Evolutionary conservation across 176 grass and related monocot species (phyloP).

Genomic region (Puccinellia tenuiflora): DNA sequence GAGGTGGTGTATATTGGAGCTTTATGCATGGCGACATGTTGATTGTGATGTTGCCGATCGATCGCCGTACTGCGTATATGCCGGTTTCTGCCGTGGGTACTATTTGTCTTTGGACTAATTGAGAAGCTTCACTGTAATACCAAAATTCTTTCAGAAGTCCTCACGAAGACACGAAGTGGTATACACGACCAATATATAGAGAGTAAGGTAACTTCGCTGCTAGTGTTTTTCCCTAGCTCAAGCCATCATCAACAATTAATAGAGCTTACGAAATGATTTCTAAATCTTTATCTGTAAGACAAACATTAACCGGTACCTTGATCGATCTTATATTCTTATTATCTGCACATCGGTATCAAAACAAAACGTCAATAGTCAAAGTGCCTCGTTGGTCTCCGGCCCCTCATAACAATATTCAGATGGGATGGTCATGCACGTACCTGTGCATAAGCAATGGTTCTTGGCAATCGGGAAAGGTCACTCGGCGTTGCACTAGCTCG

Average conservation of each 20-base stretch:
- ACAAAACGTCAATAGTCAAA: not conserved
- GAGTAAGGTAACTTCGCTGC: no score
- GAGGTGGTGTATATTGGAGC: not conserved
- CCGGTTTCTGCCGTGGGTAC: not conserved
- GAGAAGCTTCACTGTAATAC: not conserved
- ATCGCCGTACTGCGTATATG: not conserved
- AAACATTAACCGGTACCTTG: not conserved
- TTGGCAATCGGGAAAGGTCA: conserved; percentile 21
- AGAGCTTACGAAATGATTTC: no score
- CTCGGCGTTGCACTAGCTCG: not conserved
- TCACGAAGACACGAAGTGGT: no score
- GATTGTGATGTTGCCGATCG: not conserved
- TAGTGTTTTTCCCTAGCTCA: no score
- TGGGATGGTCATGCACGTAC: not conserved
- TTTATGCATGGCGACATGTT: not conserved
- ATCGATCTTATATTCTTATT: no score
- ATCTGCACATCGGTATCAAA: not conserved
- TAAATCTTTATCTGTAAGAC: not conserved
- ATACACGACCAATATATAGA: no score
- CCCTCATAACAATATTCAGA: not conserved
- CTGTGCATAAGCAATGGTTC: not conserved
- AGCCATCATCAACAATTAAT: no score
- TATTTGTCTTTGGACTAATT: not conserved
- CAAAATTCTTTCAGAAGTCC: not conserved
- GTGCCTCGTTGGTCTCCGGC: not conserved